These are phyloP conservation scores for Closterium sp. DNA, from an alignment of 139 green algal genomes.

Conservation along the genomic window DNA sequence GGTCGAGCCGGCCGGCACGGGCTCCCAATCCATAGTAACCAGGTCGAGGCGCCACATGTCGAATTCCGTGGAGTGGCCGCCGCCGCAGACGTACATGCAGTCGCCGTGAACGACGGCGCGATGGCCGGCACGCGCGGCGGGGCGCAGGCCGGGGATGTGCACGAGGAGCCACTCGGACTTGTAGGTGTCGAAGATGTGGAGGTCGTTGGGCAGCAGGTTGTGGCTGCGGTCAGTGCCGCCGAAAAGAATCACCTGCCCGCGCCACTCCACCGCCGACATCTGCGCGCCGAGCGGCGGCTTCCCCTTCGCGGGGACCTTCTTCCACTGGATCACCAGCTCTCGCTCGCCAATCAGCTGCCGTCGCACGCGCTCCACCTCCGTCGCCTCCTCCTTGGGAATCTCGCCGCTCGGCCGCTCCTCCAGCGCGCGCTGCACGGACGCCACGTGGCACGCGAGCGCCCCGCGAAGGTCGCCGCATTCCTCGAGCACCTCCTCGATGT, in stretches of 20 bases:
- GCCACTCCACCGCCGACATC: conserved; percentile 2
- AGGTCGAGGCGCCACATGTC: neutral
- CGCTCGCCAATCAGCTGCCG: neutral
- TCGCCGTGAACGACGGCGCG: neutral
- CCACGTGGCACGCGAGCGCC: neutral
- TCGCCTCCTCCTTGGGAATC: neutral
- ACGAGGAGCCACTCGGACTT: neutral
- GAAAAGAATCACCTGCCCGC: neutral
- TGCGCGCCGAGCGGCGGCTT: neutral
- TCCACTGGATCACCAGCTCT: neutral
- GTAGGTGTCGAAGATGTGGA: conserved; percentile 1
- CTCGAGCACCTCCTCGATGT: neutral
- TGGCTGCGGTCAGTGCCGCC: conserved; percentile 5
- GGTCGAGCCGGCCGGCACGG: neutral
- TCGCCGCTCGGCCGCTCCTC: neutral
- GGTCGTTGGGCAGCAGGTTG: neutral
- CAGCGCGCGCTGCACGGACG: neutral
- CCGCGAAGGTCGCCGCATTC: neutral
- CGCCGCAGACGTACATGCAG: conserved; percentile 3
- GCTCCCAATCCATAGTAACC: neutral
- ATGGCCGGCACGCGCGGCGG: neutral
- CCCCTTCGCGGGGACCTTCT: neutral
- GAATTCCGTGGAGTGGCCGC: neutral
- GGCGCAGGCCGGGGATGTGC: neutral
- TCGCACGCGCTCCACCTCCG: neutral